Conservation (phyloP, 2,329 filamentous ascomycete genomes). For the Akanthomyces uredinophilus region DNA sequence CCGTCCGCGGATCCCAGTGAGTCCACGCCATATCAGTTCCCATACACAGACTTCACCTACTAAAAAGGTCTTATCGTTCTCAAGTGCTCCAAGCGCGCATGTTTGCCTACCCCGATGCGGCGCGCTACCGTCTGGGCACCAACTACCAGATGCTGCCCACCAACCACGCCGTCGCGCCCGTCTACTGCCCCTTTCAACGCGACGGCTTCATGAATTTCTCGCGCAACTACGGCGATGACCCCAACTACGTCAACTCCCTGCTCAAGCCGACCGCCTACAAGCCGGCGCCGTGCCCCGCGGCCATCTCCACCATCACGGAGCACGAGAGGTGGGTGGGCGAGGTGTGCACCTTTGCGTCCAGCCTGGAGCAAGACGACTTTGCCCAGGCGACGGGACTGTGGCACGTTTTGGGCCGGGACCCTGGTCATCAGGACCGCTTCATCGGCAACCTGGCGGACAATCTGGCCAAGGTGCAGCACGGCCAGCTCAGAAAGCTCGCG, state of each 20-base stretch:
- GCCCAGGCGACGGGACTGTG: conserved; percentile 21
- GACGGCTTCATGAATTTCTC: conserved; percentile 20
- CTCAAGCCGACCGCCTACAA: conserved; percentile 1
- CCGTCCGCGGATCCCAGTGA: conserved; percentile 47
- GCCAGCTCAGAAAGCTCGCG: background rate
- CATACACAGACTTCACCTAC: too few relatives aligned
- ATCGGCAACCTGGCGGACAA: background rate
- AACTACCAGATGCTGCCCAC: conserved; percentile 45
- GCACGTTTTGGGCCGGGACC: background rate
- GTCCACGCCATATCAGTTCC: too few relatives aligned
- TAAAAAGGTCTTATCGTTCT: conserved; percentile 20
- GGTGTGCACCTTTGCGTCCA: conserved; percentile 16
- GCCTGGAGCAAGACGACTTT: conserved; percentile 17
- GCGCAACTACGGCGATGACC: conserved; percentile 25
- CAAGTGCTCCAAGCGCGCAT: conserved; percentile 56
- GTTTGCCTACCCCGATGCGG: conserved; percentile 58
- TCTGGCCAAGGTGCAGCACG: background rate
- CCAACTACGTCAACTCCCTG: conserved; percentile 22
- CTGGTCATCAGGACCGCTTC: background rate
- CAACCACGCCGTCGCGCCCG: conserved; percentile 16
- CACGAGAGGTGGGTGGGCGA: conserved; percentile 21
- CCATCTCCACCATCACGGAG: background rate
- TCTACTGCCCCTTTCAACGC: conserved; percentile 23
- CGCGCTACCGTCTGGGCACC: conserved; percentile 54
- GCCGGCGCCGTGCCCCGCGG: conserved; percentile 17